A percentile compares a stretch with the other conserved stretches of the same genome.
Evolutionary conservation across 2,329 filamentous ascomycete species (phyloP).

Genomic region (Coniochaeta prunicola): DNA sequence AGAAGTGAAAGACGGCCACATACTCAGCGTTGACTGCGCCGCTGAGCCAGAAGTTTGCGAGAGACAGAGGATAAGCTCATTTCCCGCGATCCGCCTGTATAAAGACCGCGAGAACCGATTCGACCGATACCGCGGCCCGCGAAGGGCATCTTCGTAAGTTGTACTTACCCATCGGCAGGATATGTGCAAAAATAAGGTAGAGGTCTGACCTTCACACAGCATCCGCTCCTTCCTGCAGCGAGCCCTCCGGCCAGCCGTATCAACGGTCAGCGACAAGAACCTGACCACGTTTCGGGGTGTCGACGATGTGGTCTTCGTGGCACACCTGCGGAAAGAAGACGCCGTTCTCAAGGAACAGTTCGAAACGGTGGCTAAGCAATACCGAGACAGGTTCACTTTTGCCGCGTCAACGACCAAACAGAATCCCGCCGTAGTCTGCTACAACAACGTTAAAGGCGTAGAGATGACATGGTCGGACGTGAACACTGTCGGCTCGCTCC

Average conservation of each 20-base stretch:
- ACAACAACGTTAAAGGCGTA: slow-evolving; percentile 31
- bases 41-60: slow-evolving; percentile 27
- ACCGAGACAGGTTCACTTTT: slow-evolving; percentile 34
- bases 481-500: slow-evolving; percentile 22
- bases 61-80: slow-evolving; percentile 33
- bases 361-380: slow-evolving; percentile 22
- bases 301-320: slow-evolving; percentile 36
- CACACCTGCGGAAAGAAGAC: slow-evolving; percentile 23
- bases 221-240: slow-evolving; percentile 22
- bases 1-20: slow-evolving; percentile 8
- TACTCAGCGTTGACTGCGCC: slow-evolving; percentile 34
- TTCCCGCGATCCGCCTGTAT: slow-evolving; percentile 38
- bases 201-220: slow-evolving; percentile 7
- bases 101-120: slow-evolving; percentile 20
- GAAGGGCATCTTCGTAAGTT: slow-evolving; percentile 29
- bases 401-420: slow-evolving; percentile 17
- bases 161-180: too few relatives aligned
- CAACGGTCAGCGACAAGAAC: slow-evolving; percentile 18
- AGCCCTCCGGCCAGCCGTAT: slow-evolving; percentile 18
- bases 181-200: neutral
- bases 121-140: slow-evolving; percentile 34
- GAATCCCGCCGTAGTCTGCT: slow-evolving; percentile 23
- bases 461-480: slow-evolving; percentile 25
- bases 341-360: slow-evolving; percentile 22
- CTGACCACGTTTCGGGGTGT: slow-evolving; percentile 22